These are phyloP conservation scores for Dipodascus albidus DNA, from an alignment of 805 yeast genomes.

Conservation along the genomic window DNA sequence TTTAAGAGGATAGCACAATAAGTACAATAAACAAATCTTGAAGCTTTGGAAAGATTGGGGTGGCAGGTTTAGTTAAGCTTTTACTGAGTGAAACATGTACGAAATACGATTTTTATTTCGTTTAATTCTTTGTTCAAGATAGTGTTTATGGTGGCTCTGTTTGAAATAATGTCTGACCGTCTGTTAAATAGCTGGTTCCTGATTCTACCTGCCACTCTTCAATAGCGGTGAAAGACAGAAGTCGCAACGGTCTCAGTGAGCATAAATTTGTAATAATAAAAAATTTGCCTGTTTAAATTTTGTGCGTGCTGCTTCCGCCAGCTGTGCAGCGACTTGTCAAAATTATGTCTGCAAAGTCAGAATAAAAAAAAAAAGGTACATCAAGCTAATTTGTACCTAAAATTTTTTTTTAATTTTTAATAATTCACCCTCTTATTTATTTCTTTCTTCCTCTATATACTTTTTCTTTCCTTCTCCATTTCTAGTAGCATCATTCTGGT, in stretches of 20 bases:
- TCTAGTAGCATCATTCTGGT: neutral
- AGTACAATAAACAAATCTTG: too few species aligned
- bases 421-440: neutral
- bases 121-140: too few species aligned
- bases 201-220: too few species aligned
- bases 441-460: neutral
- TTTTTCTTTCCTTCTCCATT: neutral
- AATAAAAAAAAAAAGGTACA: neutral
- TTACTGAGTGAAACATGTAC: neutral
- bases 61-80: neutral
- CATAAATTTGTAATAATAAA: too few species aligned
- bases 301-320: neutral
- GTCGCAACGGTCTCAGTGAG: too few species aligned
- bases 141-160: too few species aligned
- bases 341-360: neutral
- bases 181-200: too few species aligned
- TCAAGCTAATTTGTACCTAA: neutral
- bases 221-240: too few species aligned
- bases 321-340: neutral
- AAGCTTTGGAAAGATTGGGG: too few species aligned
- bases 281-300: neutral
- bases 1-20: too few species aligned
- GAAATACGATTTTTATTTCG: neutral
- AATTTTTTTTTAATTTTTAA: too few species aligned
- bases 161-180: too few species aligned